Evolutionary conservation across 2,329 filamentous ascomycete genomes (phyloP), one percentile per base, ranked within the genome.

Genomic region (Macrophomina tecta): DNA sequence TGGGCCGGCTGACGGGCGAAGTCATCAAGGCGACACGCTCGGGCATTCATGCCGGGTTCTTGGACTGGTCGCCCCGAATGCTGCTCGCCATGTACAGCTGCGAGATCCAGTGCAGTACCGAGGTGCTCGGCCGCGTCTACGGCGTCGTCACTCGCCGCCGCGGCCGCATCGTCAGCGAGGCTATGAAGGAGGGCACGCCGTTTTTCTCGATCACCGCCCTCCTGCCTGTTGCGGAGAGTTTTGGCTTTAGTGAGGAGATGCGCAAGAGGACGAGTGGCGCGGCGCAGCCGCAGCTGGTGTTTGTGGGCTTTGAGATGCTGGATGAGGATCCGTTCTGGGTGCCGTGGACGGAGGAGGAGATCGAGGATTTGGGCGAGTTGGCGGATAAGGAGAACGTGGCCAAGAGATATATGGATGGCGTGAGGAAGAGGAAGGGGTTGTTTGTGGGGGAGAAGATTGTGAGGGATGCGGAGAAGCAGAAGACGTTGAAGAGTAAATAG

Each of bases 281-380:
- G 3, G 95, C 95, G 0, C 91, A 92, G 73, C 95, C 95, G 60
- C 95, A 98, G 83, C 85, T 99, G 45, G 90, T 97, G 69, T 99
- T 98, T 76, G 88, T 92, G 7, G 95, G 95, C 0, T 99, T 94
- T 75, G 93, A 97, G 79, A 87, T 97, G 72, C 84, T 98, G 2
- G 93, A 98, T 77, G 91, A 97, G 80, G 95, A 99, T 82, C 95
- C 95, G 0, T 97, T 96, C 82, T 99, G 95, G 95, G 93, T 97
- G 55, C 95, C 95, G 1, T 93, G 93, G 70, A 98, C 94, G 0
- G 95, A 98, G 76, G 95, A 98, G 77, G 93, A 99, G 75, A 81
- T 99, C 62, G 95, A 99, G 84, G 95, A 99, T 82, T 81, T 99
- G 68, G 95, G 95, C 32, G 94, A 98, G 83, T 83, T 94, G 76